Conservation (phyloP, 2,329 filamentous ascomycete genomes). For the Coniella vitis region DNA sequence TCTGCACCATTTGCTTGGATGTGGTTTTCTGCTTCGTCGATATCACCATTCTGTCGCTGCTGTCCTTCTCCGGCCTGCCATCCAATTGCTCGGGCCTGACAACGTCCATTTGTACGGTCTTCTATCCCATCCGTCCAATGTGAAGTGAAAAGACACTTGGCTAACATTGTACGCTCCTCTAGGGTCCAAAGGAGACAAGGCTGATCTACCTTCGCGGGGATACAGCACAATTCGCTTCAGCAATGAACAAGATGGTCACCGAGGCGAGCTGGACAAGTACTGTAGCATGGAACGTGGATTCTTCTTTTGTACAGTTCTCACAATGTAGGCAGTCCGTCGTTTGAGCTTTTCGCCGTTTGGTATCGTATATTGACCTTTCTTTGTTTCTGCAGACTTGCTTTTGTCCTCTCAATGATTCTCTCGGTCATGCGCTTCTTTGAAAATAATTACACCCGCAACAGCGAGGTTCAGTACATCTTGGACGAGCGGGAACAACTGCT, state of each 20-base stretch:
- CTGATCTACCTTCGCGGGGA: not conserved
- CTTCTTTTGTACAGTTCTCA: constrained; percentile 24
- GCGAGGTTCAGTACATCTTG: constrained; percentile 20
- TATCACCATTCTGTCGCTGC: constrained; percentile 27
- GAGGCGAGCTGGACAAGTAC: constrained; percentile 24
- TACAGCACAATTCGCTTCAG: constrained; percentile 28
- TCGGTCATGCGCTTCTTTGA: constrained; percentile 26
- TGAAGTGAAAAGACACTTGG: not conserved
- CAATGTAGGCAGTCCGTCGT: constrained; percentile 23
- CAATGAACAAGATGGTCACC: constrained; percentile 18
- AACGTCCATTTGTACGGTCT: constrained; percentile 4
- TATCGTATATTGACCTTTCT: not conserved
- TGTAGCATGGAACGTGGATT: constrained; percentile 27
- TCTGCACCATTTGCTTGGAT: constrained; percentile 25
- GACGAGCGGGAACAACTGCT: constrained; percentile 20
- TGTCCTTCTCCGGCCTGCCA: constrained; percentile 28
- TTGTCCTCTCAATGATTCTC: constrained; percentile 24
- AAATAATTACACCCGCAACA: constrained; percentile 22
- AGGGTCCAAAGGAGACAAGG: not conserved
- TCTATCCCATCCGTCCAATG: not conserved
- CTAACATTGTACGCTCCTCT: not conserved
- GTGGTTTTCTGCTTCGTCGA: constrained; percentile 24
- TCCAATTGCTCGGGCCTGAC: constrained; percentile 28
- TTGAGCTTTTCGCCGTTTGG: not conserved
- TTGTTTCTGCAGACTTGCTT: constrained; percentile 21